Conservation (phyloP, 1,284 basidiomycete genomes). For the Malassezia caprae region DNA sequence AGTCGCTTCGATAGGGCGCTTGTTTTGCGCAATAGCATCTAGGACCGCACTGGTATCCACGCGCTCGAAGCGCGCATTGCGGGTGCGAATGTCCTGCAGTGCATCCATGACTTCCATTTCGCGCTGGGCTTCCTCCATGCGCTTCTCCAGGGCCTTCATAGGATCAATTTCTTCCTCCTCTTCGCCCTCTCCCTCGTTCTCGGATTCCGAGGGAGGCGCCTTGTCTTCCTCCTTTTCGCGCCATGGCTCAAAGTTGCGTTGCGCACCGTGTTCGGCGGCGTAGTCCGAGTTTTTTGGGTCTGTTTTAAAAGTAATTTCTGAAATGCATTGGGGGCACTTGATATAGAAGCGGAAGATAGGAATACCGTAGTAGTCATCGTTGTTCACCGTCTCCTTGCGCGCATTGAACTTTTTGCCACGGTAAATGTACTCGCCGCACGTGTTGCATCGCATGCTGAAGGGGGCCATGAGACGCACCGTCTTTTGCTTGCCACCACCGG, state of each 20-base stretch:
- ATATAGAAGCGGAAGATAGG: slow-evolving; percentile 60
- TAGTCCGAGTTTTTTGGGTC: slow-evolving; percentile 69
- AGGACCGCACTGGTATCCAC: slow-evolving; percentile 40
- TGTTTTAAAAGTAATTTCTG: slow-evolving; percentile 99
- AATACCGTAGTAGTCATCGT: slow-evolving; percentile 95
- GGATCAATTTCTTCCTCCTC: slow-evolving; percentile 57
- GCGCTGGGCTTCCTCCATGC: slow-evolving; percentile 77
- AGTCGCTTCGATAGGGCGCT: slow-evolving; percentile 14
- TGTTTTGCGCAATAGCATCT: slow-evolving; percentile 13
- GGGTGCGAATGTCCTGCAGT: slow-evolving; percentile 80
- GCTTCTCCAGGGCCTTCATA: slow-evolving; percentile 89
- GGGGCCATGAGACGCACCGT: slow-evolving; percentile 98
- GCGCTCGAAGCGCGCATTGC: slow-evolving; percentile 82
- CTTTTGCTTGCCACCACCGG: slow-evolving; percentile 82
- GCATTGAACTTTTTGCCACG: slow-evolving; percentile 99
- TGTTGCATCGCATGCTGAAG: slow-evolving; percentile 75
- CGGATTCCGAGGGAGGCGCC: slow-evolving; percentile 20
- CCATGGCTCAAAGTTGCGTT: slow-evolving; percentile 44
- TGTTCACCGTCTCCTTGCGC: slow-evolving; percentile 90
- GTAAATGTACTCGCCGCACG: slow-evolving; percentile 88
- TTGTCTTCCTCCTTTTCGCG: slow-evolving; percentile 21
- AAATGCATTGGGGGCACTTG: slow-evolving; percentile 54
- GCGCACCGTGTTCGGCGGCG: slow-evolving; percentile 40
- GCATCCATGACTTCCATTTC: slow-evolving; percentile 99
- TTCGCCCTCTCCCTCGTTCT: slow-evolving; percentile 19